These are phyloP conservation scores for Ilex paraguariensis DNA, from an alignment of 305 asterid species.

Conservation along the genomic window DNA sequence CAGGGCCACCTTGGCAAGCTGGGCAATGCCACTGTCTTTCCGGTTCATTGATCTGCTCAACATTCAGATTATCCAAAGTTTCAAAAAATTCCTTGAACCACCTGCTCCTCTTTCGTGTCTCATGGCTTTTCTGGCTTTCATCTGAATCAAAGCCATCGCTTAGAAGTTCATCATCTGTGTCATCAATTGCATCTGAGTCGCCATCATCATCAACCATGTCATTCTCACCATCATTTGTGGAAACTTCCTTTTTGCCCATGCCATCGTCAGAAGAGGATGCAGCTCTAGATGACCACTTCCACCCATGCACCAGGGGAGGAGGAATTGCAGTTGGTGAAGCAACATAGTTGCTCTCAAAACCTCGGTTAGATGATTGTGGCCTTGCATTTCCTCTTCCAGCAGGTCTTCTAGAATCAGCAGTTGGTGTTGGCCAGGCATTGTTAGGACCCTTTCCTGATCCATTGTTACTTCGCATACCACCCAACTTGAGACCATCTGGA, in stretches of 20 bases:
- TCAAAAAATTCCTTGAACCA: constrained; percentile 63
- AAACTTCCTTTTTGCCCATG: constrained; percentile 6
- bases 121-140: constrained; percentile 69
- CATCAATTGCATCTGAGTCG: constrained; percentile 33
- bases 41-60: constrained; percentile 49
- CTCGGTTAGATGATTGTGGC: constrained; percentile 23
- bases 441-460: constrained; percentile 50
- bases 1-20: constrained; percentile 78
- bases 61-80: constrained; percentile 41
- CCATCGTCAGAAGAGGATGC: constrained; percentile 24
- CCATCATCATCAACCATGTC: constrained; percentile 23
- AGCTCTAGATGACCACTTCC: constrained; percentile 53
- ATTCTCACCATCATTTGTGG: constrained; percentile 13
- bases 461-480: constrained; percentile 28
- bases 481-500: constrained; percentile 35
- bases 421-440: constrained; percentile 29
- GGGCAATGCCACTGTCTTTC: constrained; percentile 86
- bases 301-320: constrained; percentile 57
- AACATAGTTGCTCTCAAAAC: constrained; percentile 13
- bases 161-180: constrained; percentile 55
- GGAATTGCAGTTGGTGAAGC: constrained; percentile 30
- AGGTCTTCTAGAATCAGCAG: constrained; percentile 33
- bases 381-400: constrained; percentile 44
- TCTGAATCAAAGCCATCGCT: constrained; percentile 78
- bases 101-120: constrained; percentile 48